Percentiles rank a stretch among this genome's conserved stretches.
Conservation (phyloP, 495 filamentous ascomycete species). For the Penicillium chermesinum region DNA sequence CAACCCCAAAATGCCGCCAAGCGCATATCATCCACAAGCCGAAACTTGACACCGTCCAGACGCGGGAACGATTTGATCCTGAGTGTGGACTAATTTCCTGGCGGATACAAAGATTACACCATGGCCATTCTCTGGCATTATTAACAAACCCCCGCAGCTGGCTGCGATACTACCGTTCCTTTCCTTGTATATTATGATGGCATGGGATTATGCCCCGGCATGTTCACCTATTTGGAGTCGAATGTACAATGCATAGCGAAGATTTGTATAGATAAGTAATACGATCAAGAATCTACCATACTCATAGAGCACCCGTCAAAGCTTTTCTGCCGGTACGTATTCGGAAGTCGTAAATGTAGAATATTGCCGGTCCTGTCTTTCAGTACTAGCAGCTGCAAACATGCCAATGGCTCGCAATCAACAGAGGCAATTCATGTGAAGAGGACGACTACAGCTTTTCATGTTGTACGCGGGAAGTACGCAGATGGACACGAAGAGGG, state of each 20-base stretch:
- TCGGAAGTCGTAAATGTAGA: no score
- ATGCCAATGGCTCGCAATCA: no score
- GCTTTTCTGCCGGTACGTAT: no score
- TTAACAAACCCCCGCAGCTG: neutral
- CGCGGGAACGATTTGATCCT: constrained; percentile 34
- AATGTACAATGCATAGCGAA: neutral
- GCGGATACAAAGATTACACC: neutral
- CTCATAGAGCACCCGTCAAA: no score
- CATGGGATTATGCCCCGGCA: neutral
- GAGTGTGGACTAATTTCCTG: constrained; percentile 27
- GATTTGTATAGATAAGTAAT: neutral
- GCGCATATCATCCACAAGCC: constrained; percentile 25
- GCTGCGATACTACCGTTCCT: constrained; percentile 1
- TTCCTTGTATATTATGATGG: constrained; percentile 1
- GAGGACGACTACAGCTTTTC: no score
- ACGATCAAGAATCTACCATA: neutral
- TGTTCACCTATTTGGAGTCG: neutral
- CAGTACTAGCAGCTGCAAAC: no score
- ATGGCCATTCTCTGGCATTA: neutral
- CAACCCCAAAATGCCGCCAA: constrained; percentile 4
- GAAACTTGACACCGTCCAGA: constrained; percentile 35
- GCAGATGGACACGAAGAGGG: no score
- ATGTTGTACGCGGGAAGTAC: no score
- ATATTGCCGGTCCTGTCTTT: no score
- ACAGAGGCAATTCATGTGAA: no score